These are phyloP conservation scores for Orbilia ellipsospora DNA, from an alignment of 2,329 filamentous ascomycete genomes.

Conservation along the genomic window DNA sequence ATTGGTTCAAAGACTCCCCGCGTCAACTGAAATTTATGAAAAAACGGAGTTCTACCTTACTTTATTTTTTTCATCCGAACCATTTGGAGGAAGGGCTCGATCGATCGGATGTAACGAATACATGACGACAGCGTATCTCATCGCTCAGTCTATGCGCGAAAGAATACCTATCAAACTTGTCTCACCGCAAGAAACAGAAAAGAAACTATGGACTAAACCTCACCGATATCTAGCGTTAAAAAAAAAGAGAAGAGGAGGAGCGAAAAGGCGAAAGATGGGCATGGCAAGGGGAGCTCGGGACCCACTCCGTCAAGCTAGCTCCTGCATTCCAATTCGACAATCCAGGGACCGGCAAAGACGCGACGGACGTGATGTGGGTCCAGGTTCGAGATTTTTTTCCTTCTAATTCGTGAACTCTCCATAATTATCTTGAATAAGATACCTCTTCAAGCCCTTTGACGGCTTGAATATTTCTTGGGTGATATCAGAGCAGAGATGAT, in stretches of 20 bases:
- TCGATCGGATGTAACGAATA: conserved; percentile 11
- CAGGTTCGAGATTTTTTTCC: conserved; percentile 25
- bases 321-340: conserved; percentile 56
- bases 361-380: conserved; percentile 52
- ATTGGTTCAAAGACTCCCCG: conserved; percentile 18
- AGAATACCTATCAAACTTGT: conserved; percentile 34
- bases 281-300: conserved; percentile 51
- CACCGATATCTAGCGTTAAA: conserved; percentile 30
- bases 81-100: conserved; percentile 2
- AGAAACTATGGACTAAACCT: conserved; percentile 15
- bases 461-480: neutral
- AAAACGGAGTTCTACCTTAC: neutral
- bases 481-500: conserved; percentile 34
- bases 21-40: conserved; percentile 34
- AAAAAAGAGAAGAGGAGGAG: neutral
- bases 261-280: conserved; percentile 14
- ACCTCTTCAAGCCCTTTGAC: neutral
- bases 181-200: neutral
- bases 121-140: conserved; percentile 28
- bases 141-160: conserved; percentile 6
- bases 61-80: conserved; percentile 47
- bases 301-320: conserved; percentile 45
- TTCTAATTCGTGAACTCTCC: conserved; percentile 26
- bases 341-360: conserved; percentile 55
- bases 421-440: conserved; percentile 1